Evolutionary conservation across 345 rosid species (phyloP).

Genomic region (Excoecaria cochinchinensis): DNA sequence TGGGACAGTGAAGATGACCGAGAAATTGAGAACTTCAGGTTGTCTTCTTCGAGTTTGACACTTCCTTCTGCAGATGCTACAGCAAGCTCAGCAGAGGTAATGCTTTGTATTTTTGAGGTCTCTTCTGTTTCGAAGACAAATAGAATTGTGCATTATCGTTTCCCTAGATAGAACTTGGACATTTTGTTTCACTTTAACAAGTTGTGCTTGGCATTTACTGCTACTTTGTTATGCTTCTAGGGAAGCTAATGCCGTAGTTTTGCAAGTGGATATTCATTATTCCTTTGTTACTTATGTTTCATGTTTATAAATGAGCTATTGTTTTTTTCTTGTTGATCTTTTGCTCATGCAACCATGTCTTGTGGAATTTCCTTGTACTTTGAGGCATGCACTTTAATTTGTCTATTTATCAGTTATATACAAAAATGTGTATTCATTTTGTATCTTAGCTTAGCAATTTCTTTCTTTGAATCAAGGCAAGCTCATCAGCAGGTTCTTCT

Average conservation of each 20-base stretch:
- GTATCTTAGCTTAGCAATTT: constrained; percentile 8
- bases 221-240: not conserved
- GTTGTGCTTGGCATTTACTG: not conserved
- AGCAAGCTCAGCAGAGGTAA: constrained; percentile 19
- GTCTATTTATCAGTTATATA: not conserved
- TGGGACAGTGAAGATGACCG: constrained; percentile 71
- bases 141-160: not conserved
- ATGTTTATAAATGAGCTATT: not conserved
- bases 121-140: not conserved
- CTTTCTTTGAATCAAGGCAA: constrained; percentile 42
- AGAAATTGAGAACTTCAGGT: constrained; percentile 42
- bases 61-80: constrained; percentile 30
- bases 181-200: not conserved
- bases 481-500: constrained; percentile 50
- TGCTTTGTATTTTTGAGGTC: not conserved
- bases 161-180: not conserved
- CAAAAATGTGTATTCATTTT: not conserved
- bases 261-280: not conserved
- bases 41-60: constrained; percentile 27
- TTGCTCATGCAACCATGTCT: not conserved
- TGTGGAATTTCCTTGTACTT: not conserved
- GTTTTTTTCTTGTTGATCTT: not conserved
- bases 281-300: not conserved
- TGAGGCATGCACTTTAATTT: not conserved
- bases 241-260: not conserved